Base-by-base conservation (phyloP, 306 rosid species). In the Malus orientalis region DNA sequence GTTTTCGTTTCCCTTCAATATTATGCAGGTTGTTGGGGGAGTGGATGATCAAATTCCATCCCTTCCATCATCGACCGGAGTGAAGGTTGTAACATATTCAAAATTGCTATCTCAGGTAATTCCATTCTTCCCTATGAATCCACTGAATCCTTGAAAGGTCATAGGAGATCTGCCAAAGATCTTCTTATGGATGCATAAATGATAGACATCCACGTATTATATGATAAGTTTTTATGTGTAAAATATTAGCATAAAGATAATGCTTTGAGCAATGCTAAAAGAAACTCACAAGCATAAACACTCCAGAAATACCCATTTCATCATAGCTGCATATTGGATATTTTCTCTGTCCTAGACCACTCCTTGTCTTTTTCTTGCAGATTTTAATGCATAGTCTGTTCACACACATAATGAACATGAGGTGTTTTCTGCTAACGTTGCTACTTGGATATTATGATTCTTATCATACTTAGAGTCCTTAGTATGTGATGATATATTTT, bases 21-120 rank as follows among this genome's bases (percentile, higher is more conserved):
- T 36, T 66, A 25, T 76, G 22, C 80, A 92, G 99, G 98, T 91
- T 73, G 97, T 96, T 81, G 99, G 98, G 74, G 98, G 93, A 53
- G 45, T 84, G 60, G 99, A 96, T 81, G 93, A 91, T 78, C 97
- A 89, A 80, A 87, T 88, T 29, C 98, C 97, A 7, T 86, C 91
- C 4, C 91, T 90, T 78, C 97, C 99, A 70, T 76, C 97, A n/a
- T 79, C 91, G 55, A 55, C 89, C 54, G 97, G 97, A 74, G 91
- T 92, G 81, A 76, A 92, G 84, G 78, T 96, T 81, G 79, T 92
- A 81, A 77, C 98, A 69, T 96, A 92, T 78, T 84, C 92, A 70
- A 88, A 84, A 75, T 86, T 96, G 81, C 87, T 91, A 61, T 85
- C 63, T 85, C 93, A 88, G 99, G 99, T 91, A 84, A 83, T 76